Conservation (phyloP, 139 green algal genomes). For the Chlamydomonas asymmetrica region DNA sequence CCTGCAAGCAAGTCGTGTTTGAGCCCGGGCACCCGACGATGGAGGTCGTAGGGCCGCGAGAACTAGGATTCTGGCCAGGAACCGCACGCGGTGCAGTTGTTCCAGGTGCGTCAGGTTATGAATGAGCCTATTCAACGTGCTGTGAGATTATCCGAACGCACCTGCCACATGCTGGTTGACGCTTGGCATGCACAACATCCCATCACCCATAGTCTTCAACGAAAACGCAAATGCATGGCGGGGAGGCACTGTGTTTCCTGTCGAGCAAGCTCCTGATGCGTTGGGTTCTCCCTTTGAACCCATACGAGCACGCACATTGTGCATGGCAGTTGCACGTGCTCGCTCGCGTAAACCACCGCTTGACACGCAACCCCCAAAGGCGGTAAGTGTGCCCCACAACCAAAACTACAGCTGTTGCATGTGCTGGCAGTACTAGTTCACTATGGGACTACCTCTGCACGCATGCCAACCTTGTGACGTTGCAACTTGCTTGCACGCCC, state of each 20-base stretch:
- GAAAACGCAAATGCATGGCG: not conserved
- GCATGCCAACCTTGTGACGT: too few relatives aligned
- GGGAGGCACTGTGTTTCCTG: not conserved
- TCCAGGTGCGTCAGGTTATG: conserved; percentile 20
- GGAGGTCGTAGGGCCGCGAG: conserved; percentile 59
- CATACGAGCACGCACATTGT: too few relatives aligned
- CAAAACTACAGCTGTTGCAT: not conserved
- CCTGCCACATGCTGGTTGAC: not conserved
- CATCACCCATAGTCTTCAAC: not conserved
- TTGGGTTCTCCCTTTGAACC: too few relatives aligned
- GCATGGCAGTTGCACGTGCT: too few relatives aligned
- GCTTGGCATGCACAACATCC: not conserved
- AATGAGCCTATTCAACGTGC: not conserved
- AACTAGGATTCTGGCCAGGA: conserved; percentile 73
- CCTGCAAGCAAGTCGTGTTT: conserved; percentile 55
- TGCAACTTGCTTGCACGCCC: not conserved
- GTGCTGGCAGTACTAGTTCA: not conserved
- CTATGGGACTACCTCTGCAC: not conserved
- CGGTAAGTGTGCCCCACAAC: not conserved
- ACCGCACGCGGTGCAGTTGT: conserved; percentile 42
- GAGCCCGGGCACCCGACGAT: conserved; percentile 52
- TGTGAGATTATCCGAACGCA: not conserved
- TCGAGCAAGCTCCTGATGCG: too few relatives aligned
- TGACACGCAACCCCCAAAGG: not conserved
- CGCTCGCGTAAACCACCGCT: too few relatives aligned